phyloP scores from a whole-genome alignment of 257 asterid species.

The Ajuga chamaepitys region DNA sequence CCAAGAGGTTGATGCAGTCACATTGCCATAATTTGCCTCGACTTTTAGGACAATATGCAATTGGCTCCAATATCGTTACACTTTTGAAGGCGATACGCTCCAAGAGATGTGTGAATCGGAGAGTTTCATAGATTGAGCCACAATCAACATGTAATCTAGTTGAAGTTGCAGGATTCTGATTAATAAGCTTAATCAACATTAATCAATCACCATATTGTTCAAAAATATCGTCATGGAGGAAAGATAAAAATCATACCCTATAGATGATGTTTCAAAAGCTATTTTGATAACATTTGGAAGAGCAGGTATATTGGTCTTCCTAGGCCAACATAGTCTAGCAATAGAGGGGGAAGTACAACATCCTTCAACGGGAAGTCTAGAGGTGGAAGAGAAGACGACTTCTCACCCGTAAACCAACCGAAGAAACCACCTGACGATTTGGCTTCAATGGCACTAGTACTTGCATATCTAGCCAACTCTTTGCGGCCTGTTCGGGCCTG shows the following conservation, averaged over 20 bases:
- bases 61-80: constrained; percentile 72
- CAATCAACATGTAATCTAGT: constrained; percentile 79
- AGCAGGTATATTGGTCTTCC: constrained; percentile 58
- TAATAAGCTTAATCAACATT: constrained; percentile 14
- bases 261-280: constrained; percentile 77
- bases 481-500: constrained; percentile 48
- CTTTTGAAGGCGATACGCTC: constrained; percentile 96
- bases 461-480: constrained; percentile 57
- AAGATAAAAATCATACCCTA: constrained; percentile 25
- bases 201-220: neutral
- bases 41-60: constrained; percentile 77
- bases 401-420: constrained; percentile 64
- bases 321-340: constrained; percentile 77
- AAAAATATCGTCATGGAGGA: neutral
- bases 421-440: constrained; percentile 67
- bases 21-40: constrained; percentile 93
- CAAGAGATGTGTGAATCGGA: constrained; percentile 69
- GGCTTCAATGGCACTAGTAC: constrained; percentile 56
- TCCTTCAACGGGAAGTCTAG: constrained; percentile 69
- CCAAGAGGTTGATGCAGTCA: constrained; percentile 63
- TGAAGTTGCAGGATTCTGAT: constrained; percentile 81
- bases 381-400: constrained; percentile 57
- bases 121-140: constrained; percentile 83
- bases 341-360: constrained; percentile 54
- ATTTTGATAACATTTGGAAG: constrained; percentile 70